These are phyloP conservation scores for Pelargonium exstipulatum DNA, from an alignment of 441 rosid species.

Conservation along the genomic window DNA sequence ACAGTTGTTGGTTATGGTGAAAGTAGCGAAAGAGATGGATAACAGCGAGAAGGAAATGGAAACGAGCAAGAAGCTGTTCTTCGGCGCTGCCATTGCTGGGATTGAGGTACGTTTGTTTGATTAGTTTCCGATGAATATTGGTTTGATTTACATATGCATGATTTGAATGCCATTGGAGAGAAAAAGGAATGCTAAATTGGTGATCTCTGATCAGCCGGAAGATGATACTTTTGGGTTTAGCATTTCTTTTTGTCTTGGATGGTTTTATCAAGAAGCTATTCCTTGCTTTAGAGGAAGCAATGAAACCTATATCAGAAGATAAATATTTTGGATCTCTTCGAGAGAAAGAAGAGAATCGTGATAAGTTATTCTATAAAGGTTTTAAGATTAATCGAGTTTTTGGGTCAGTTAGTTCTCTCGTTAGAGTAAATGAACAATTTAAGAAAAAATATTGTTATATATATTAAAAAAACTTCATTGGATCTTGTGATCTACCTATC, in stretches of 20 bases:
- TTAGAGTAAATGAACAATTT: too few species aligned
- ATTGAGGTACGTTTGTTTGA: constrained; percentile 1
- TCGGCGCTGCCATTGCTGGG: constrained; percentile 14
- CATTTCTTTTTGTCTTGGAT: constrained; percentile 30
- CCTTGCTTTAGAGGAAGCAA: constrained; percentile 41
- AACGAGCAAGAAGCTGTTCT: constrained; percentile 22
- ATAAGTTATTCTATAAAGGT: too few species aligned
- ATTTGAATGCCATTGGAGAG: neutral
- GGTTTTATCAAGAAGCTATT: constrained; percentile 50
- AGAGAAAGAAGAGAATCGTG: neutral
- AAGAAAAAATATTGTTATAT: too few species aligned
- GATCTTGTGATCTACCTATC: too few species aligned
- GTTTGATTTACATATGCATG: neutral
- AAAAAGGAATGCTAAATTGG: neutral
- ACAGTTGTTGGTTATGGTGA: constrained; percentile 48
- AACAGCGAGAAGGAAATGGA: constrained; percentile 27
- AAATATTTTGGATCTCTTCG: neutral
- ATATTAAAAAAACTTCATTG: too few species aligned
- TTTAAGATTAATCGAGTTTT: too few species aligned
- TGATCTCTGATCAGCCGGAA: constrained; percentile 39
- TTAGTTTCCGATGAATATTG: too few species aligned
- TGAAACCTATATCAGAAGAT: constrained; percentile 4
- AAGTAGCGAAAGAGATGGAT: constrained; percentile 34
- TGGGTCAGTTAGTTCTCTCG: too few species aligned
- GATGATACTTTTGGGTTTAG: constrained; percentile 43